Evolutionary conservation across 176 grass and related monocot genomes (phyloP).

Genomic region (Oropetium thomaeum): DNA sequence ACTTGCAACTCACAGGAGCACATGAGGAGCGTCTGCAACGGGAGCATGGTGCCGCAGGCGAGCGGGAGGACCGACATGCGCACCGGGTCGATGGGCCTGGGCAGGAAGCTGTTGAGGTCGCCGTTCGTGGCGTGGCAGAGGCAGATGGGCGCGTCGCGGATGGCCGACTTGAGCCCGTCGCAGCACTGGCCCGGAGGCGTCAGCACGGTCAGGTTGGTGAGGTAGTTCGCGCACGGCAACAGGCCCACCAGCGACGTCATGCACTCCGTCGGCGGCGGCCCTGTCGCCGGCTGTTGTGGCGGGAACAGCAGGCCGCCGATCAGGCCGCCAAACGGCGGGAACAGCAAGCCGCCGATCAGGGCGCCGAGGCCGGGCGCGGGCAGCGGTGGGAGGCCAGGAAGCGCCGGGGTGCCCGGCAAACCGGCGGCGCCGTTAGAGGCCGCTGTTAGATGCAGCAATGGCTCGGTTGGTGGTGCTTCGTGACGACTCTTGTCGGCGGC

Average conservation of each 20-base stretch:
- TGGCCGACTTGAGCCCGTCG: background rate
- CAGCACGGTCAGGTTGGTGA: no score
- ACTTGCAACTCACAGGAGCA: constrained; percentile 10
- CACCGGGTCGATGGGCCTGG: background rate
- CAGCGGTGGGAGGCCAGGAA: background rate
- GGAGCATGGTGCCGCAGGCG: background rate
- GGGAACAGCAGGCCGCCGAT: no score
- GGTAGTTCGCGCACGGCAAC: background rate
- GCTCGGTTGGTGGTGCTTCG: background rate
- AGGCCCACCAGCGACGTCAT: background rate
- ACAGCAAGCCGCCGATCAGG: no score
- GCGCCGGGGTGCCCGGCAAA: background rate
- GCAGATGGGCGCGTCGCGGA: constrained; percentile 18
- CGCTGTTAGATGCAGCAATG: background rate
- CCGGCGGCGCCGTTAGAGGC: background rate
- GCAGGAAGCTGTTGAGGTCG: background rate
- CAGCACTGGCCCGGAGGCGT: constrained; percentile 8
- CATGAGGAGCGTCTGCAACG: background rate
- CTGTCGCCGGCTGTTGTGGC: no score
- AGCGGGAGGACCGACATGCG: constrained; percentile 9
- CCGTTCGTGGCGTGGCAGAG: constrained; percentile 16
- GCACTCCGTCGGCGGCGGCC: background rate
- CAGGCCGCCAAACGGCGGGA: no score
- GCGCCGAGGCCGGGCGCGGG: no score
- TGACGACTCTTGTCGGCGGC: background rate